These are phyloP conservation scores for Pisolithus sp. DNA, from an alignment of 768 basidiomycete species.

Conservation along the genomic window DNA sequence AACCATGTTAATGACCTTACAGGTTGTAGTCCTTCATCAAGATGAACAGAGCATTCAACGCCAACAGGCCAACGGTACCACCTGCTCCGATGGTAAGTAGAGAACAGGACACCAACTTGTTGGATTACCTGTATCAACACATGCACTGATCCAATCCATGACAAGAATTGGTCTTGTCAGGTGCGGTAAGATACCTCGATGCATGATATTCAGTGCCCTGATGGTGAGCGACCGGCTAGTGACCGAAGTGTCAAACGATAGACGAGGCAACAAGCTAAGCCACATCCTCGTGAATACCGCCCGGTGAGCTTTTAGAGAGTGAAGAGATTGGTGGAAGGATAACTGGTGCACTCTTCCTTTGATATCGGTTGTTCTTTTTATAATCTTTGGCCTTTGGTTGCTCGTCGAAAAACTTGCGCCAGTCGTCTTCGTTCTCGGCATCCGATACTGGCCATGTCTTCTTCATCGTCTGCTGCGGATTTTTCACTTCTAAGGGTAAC, in stretches of 20 bases:
- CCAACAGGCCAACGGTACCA: slow-evolving; percentile 79
- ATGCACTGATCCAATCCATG: slow-evolving; percentile 90
- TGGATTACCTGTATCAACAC: slow-evolving; percentile 69
- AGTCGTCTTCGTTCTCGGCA: slow-evolving; percentile 43
- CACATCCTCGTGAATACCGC: slow-evolving; percentile 80
- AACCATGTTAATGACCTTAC: slow-evolving; percentile 37
- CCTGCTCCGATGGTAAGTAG: slow-evolving; percentile 37
- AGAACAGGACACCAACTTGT: background rate
- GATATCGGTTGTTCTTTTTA: slow-evolving; percentile 32
- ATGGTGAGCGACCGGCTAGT: slow-evolving; percentile 37
- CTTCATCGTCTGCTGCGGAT: slow-evolving; percentile 27
- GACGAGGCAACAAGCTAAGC: slow-evolving; percentile 60
- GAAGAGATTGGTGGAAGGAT: slow-evolving; percentile 71
- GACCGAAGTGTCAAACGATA: slow-evolving; percentile 35
- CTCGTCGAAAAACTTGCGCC: slow-evolving; percentile 82
- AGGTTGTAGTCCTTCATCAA: slow-evolving; percentile 92
- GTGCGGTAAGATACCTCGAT: slow-evolving; percentile 77
- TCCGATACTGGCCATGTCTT: slow-evolving; percentile 27
- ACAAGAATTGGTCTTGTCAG: slow-evolving; percentile 68
- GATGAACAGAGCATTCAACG: slow-evolving; percentile 85
- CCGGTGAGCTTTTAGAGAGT: slow-evolving; percentile 69
- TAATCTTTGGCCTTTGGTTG: slow-evolving; percentile 33
- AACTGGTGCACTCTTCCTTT: slow-evolving; percentile 51
- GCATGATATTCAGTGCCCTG: slow-evolving; percentile 70
- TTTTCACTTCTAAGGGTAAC: slow-evolving; percentile 42